Conservation (phyloP, 2,329 filamentous ascomycete species). For the Aspergillus arachidicola region DNA sequence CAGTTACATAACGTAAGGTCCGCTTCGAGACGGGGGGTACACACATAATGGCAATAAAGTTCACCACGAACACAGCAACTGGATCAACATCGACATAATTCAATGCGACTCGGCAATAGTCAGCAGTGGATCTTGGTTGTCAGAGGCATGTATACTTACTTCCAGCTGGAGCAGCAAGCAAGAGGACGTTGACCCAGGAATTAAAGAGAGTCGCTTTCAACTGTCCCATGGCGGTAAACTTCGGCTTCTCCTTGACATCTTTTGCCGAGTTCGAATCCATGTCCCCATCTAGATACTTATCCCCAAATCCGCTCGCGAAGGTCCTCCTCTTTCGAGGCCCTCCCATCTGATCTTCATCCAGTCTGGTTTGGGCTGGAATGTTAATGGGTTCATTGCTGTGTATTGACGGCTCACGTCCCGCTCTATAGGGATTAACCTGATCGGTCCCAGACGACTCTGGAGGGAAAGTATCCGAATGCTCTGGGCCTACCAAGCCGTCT, state of each 20-base stretch:
- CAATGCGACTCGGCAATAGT: constrained; percentile 57
- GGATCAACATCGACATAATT: constrained; percentile 64
- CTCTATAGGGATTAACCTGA: constrained; percentile 14
- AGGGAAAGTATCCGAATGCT: constrained; percentile 30
- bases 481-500: constrained; percentile 24
- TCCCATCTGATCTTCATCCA: constrained; percentile 11
- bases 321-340: constrained; percentile 32
- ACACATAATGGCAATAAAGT: constrained; percentile 85
- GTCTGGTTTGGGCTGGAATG: constrained; percentile 21
- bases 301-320: constrained; percentile 23
- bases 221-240: constrained; percentile 43
- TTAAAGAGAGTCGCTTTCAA: constrained; percentile 71
- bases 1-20: neutral
- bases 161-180: constrained; percentile 77
- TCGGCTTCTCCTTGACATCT: constrained; percentile 28
- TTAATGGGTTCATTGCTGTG: constrained; percentile 36
- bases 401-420: constrained; percentile 27
- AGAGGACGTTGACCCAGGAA: constrained; percentile 83
- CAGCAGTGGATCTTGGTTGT: constrained; percentile 1
- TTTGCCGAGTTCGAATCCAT: constrained; percentile 16
- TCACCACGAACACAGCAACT: constrained; percentile 77
- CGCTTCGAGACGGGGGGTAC: constrained; percentile 7
- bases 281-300: constrained; percentile 14
- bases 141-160: constrained; percentile 39
- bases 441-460: constrained; percentile 29